These are phyloP conservation scores for Fimicolochytrium jonesii DNA, from an alignment of 192 early-diverging fungal species.

Conservation along the genomic window DNA sequence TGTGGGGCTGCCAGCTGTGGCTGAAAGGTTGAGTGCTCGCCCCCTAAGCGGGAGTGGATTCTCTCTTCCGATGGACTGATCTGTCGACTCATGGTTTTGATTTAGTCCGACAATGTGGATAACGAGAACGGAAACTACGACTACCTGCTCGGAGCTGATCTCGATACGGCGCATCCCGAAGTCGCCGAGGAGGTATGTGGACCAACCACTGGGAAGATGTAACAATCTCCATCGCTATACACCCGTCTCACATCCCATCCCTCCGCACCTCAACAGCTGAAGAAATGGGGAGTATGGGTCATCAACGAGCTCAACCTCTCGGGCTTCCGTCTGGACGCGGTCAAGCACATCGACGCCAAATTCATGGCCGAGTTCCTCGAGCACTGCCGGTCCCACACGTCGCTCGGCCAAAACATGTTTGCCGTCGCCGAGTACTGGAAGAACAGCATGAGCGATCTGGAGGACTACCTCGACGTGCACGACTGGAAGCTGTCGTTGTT, in stretches of 20 bases:
- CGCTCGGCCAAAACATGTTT: slow-evolving; percentile 18
- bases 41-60: no score
- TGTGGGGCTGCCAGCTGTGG: no score
- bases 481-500: slow-evolving; percentile 28
- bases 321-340: slow-evolving; percentile 25
- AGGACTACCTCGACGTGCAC: slow-evolving; percentile 26
- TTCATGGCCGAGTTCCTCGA: slow-evolving; percentile 26
- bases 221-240: no score
- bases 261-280: neutral
- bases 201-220: no score
- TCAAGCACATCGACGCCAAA: slow-evolving; percentile 28
- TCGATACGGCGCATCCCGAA: slow-evolving; percentile 27
- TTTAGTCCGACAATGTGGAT: slow-evolving; percentile 39
- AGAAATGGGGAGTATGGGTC: slow-evolving; percentile 24
- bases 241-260: no score
- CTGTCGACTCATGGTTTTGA: no score
- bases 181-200: no score
- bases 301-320: slow-evolving; percentile 22
- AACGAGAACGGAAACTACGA: slow-evolving; percentile 47
- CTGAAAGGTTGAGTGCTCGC: no score
- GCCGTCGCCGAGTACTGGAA: slow-evolving; percentile 27
- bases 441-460: slow-evolving; percentile 21
- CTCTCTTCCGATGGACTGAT: no score
- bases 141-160: slow-evolving; percentile 42
- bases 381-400: slow-evolving; percentile 12